Evolutionary conservation across 306 rosid species (phyloP).

Genomic region (Trichosanthes truncata): DNA sequence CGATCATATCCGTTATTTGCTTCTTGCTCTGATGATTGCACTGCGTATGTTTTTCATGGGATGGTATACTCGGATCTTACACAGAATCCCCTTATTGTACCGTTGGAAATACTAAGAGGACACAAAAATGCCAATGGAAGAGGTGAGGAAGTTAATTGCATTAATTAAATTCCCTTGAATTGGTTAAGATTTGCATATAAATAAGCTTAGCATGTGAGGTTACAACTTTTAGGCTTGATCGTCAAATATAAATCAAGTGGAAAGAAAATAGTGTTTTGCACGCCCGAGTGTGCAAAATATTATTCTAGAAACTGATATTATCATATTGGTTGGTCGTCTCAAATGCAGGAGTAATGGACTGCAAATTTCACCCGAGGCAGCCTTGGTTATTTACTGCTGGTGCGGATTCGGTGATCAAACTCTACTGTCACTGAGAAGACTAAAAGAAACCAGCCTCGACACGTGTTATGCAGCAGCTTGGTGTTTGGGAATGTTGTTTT

Average conservation of each 20-base stretch:
- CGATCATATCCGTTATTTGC: constrained; percentile 79
- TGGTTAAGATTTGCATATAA: not conserved
- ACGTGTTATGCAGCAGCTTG: not conserved
- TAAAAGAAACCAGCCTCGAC: not conserved
- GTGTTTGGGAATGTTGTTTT: not conserved
- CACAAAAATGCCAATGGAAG: constrained; percentile 64
- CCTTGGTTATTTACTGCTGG: constrained; percentile 94
- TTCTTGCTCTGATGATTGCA: constrained; percentile 82
- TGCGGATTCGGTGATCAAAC: constrained; percentile 69
- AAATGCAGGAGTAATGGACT: constrained; percentile 75
- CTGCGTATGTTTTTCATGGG: constrained; percentile 85
- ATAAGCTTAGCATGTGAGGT: not conserved
- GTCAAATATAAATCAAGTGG: not conserved
- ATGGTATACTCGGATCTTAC: constrained; percentile 90
- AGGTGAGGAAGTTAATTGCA: constrained; percentile 38
- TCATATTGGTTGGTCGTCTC: not conserved
- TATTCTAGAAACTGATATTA: not conserved
- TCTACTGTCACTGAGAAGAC: constrained; percentile 47
- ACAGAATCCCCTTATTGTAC: constrained; percentile 84
- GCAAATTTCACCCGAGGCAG: constrained; percentile 90
- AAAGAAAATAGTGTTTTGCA: not conserved
- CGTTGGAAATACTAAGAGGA: constrained; percentile 75
- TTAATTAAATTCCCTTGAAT: not conserved
- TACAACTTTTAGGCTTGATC: not conserved
- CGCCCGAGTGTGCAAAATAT: not conserved